Evolutionary conservation across 768 basidiomycete genomes (phyloP).

Genomic region (Mycena maculata): DNA sequence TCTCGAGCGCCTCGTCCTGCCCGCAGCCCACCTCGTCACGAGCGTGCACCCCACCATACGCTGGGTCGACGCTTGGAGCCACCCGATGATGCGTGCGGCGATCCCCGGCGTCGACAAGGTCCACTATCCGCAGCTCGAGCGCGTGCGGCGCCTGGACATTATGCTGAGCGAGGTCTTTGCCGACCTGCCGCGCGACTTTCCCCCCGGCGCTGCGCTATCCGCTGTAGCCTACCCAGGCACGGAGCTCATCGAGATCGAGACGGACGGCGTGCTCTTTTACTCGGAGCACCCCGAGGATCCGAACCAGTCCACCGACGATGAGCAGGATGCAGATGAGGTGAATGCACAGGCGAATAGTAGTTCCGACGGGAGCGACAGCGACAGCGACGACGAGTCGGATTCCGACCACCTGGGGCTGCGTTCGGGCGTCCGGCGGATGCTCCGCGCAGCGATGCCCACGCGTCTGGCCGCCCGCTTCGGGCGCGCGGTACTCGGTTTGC

Average conservation of each 20-base stretch:
- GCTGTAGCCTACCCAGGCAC: too few species aligned
- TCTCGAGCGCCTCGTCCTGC: slow-evolving; percentile 10
- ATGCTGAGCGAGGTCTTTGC: too few species aligned
- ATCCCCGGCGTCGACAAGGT: too few species aligned
- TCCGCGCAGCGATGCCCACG: not conserved
- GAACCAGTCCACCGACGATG: too few species aligned
- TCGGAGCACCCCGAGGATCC: too few species aligned
- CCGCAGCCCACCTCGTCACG: not conserved
- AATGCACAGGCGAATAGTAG: not conserved
- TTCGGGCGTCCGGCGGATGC: not conserved
- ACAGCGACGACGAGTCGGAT: not conserved
- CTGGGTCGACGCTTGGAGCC: slow-evolving; percentile 1
- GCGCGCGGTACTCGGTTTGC: not conserved
- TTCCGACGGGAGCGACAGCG: too few species aligned
- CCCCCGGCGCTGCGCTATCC: too few species aligned
- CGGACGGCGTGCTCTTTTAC: too few species aligned
- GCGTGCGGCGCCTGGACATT: too few species aligned
- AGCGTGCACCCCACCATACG: not conserved
- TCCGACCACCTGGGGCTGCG: not conserved
- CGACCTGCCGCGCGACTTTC: too few species aligned
- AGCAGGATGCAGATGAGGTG: not conserved
- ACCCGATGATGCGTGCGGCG: not conserved
- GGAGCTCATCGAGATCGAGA: too few species aligned
- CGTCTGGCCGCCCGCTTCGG: not conserved
- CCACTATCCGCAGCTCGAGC: too few species aligned